A percentile compares a stretch with the other conserved stretches of the same genome.
phyloP scores from a whole-genome alignment of 495 filamentous ascomycete genomes.

The Bacidia gigantensis region DNA sequence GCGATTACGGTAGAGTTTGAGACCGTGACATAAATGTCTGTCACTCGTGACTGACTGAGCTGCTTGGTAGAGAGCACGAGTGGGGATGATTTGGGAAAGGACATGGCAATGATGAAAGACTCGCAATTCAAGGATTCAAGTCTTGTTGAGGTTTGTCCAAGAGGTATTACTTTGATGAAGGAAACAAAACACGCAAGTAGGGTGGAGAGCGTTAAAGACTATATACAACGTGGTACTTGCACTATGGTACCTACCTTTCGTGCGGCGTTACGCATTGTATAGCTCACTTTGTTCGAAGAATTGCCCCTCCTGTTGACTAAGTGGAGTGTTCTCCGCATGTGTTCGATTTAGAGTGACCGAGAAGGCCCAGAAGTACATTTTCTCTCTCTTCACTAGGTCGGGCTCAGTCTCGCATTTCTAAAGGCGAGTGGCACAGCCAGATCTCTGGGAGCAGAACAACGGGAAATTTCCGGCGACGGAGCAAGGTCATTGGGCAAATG shows the following conservation, averaged over 20 bases:
- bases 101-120: neutral
- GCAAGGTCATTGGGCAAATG: neutral
- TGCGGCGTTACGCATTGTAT: no score
- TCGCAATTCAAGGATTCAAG: no score
- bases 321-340: no score
- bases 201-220: no score
- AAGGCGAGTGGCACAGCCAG: neutral
- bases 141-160: neutral
- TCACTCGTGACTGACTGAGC: neutral
- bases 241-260: no score
- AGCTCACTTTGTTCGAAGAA: no score
- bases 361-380: neutral
- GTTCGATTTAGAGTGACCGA: neutral
- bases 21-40: constrained; percentile 1
- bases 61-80: neutral
- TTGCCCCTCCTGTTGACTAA: no score
- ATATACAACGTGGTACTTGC: no score
- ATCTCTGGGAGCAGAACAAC: neutral
- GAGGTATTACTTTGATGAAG: neutral
- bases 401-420: neutral
- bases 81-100: neutral
- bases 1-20: constrained; percentile 2
- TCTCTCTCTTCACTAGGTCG: no score
- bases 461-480: neutral
- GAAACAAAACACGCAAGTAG: neutral